Conservation (phyloP, 768 basidiomycete species). For the Rickenella mellea region DNA sequence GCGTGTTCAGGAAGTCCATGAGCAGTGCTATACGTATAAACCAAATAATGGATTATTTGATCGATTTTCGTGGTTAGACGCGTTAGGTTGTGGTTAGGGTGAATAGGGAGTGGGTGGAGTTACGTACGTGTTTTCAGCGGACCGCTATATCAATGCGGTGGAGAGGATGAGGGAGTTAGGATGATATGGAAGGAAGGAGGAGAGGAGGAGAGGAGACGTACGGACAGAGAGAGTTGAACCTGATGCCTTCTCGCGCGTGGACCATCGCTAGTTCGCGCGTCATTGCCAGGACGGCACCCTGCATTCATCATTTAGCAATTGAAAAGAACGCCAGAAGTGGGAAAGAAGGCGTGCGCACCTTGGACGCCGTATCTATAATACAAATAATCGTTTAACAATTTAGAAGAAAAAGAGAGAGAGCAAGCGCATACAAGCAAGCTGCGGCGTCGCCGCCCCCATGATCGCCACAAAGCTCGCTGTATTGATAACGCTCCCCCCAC, state of each 20-base stretch:
- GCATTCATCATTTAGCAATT: constrained; percentile 8
- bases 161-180: background rate
- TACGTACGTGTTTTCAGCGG: constrained; percentile 87
- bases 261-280: constrained; percentile 96
- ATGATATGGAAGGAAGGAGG: background rate
- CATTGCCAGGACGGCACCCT: constrained; percentile 98
- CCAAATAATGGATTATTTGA: constrained; percentile 1
- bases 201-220: constrained; percentile 30
- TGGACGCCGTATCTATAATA: constrained; percentile 80
- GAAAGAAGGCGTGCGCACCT: constrained; percentile 34
- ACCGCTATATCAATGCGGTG: constrained; percentile 51
- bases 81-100: background rate
- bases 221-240: constrained; percentile 95
- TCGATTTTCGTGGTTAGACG: no score
- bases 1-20: constrained; percentile 96
- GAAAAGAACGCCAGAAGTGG: constrained; percentile 3
- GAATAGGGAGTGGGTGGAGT: background rate
- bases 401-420: background rate
- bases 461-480: constrained; percentile 95
- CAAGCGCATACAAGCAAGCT: constrained; percentile 80
- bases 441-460: constrained; percentile 94
- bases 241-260: constrained; percentile 94
- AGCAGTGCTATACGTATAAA: constrained; percentile 60
- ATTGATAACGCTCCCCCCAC: constrained; percentile 96
- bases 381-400: constrained; percentile 3